phyloP scores from a whole-genome alignment of 2,329 filamentous ascomycete genomes.

The Paracorniculantispora psalliotae region DNA sequence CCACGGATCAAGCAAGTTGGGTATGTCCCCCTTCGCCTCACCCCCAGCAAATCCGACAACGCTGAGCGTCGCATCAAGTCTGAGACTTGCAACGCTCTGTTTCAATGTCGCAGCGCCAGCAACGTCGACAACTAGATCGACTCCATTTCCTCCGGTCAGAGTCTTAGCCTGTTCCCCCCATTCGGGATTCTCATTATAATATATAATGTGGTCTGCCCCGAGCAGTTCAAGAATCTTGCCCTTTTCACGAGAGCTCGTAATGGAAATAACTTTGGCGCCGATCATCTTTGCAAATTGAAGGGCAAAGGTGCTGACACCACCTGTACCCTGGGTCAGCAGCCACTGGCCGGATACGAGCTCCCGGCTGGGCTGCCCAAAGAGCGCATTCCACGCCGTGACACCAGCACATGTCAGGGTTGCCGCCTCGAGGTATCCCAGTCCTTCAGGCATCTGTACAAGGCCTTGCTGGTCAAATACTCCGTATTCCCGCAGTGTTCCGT shows the following conservation, averaged over 20 bases:
- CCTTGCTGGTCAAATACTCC: conserved; percentile 42
- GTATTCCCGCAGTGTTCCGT: conserved; percentile 28
- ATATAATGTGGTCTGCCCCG: conserved; percentile 39
- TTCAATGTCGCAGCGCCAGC: conserved; percentile 34
- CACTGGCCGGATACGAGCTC: conserved; percentile 28
- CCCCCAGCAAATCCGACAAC: conserved; percentile 29
- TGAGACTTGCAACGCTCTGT: conserved; percentile 35
- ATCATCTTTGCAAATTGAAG: conserved; percentile 37
- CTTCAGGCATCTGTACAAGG: conserved; percentile 53
- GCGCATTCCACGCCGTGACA: conserved; percentile 53
- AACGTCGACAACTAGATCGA: conserved; percentile 41
- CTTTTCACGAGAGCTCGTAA: conserved; percentile 34
- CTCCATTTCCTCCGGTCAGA: conserved; percentile 32
- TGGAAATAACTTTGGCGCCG: conserved; percentile 38
- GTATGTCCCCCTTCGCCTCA: conserved; percentile 16
- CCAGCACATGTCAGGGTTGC: conserved; percentile 48
- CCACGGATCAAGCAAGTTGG: conserved; percentile 15
- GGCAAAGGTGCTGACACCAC: conserved; percentile 37
- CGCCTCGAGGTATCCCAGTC: conserved; percentile 41
- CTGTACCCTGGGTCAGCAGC: conserved; percentile 38
- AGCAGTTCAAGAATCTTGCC: conserved; percentile 31
- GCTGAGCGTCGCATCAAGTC: conserved; percentile 35
- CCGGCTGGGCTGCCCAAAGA: conserved; percentile 44
- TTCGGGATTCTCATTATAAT: conserved; percentile 34
- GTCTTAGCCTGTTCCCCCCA: conserved; percentile 35